Evolutionary conservation across 2,329 filamentous ascomycete genomes (phyloP), one percentile per base, ranked within the genome.

Genomic region (Aspergillus aculeatinus): DNA sequence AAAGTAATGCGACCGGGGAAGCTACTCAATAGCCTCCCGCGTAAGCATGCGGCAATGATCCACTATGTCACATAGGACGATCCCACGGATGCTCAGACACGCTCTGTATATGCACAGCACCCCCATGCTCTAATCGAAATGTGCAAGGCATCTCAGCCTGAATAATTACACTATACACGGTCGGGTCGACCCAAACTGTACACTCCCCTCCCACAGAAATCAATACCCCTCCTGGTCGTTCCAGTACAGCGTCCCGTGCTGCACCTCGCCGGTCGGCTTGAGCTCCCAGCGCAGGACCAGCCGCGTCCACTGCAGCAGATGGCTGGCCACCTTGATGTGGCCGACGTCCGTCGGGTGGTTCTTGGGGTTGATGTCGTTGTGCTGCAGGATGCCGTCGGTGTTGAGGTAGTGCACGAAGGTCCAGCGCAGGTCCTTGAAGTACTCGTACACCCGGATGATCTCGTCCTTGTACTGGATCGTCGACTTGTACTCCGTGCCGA

Each of bases 281-380:
- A 87, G 70, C 16, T 82, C 78, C 85, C 84, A 87, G 2, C 80
- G 81, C 66, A 87, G 82, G 49, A 78, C 81, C 57, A 84, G 63
- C 59, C 80, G 81, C 49, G 86, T 82, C 70, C 81, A 88, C 71
- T 85, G 82, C 63, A 82, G 80, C 52, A 87, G 66, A 65, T 87
- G 83, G 66, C 82, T 86, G 2, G 85, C 85, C 7, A 87, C 71
- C 70, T 88, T 87, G 67, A 87, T 77, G 57, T 86, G 82, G 0
- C 85, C 84, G 7, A 86, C 80, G 67, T 88, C 85, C 0, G 84
- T 87, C 0, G 83, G 85, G 67, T 88, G 85, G 64, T 78, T 86
- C 63, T 80, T 77, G 6, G 85, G 84, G 2, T 78, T 81, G 60
- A 86, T 84, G 67, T 87, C 85, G 63, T 87, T 87, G 66, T 87